phyloP scores from a whole-genome alignment of 768 basidiomycete species.

The Antrodiella citrinella region DNA sequence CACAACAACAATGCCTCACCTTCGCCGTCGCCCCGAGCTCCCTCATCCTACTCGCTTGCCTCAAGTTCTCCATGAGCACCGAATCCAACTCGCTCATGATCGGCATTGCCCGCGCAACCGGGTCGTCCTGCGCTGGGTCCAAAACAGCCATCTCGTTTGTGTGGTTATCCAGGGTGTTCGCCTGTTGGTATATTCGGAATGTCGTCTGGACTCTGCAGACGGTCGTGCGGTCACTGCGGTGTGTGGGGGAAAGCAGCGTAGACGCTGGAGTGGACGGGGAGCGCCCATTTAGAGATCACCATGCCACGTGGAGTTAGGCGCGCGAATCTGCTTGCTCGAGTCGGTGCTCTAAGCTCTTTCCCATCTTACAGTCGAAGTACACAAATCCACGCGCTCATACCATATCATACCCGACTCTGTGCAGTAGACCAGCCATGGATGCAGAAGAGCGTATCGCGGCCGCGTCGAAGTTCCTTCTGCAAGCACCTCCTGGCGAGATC shows the following conservation, averaged over 20 bases:
- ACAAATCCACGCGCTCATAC: no score
- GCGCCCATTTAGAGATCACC: background rate
- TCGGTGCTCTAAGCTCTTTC: no score
- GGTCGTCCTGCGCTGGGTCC: background rate
- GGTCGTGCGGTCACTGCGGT: background rate
- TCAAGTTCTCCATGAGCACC: background rate
- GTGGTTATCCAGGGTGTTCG: background rate
- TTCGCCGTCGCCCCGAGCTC: background rate
- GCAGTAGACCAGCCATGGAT: conserved; percentile 43
- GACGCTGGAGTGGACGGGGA: no score
- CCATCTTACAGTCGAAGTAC: no score
- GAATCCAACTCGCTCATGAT: background rate
- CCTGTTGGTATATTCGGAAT: background rate
- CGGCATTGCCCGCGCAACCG: background rate
- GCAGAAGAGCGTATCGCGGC: conserved; percentile 55
- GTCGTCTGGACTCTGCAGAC: background rate
- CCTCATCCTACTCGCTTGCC: background rate
- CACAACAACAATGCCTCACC: no score
- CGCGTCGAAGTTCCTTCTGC: conserved; percentile 74
- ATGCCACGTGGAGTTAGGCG: no score
- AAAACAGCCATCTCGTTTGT: background rate
- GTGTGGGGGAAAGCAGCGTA: no score
- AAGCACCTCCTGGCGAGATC: conserved; percentile 93
- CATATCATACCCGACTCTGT: no score
- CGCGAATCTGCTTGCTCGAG: no score